Base-by-base conservation (phyloP, 2,329 filamentous ascomycete genomes). In the Colletotrichum sp. region DNA sequence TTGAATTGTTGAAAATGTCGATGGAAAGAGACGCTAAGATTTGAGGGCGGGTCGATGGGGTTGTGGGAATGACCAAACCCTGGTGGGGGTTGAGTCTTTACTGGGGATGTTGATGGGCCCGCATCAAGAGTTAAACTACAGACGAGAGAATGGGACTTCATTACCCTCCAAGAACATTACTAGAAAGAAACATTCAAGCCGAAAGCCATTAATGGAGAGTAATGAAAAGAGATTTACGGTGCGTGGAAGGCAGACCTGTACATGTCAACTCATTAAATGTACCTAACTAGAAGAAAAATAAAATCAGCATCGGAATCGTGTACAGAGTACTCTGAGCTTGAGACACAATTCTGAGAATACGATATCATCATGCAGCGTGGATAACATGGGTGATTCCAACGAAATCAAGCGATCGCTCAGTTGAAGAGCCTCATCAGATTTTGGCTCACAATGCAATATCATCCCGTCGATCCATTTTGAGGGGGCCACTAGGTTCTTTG, bases 361-460 rank as follows among this genome's bases (percentile, higher is more conserved):
- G 22, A 22, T 1, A 49, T 49, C 8, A 44, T 8, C 39, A 44
- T 6, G 6, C 3, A 44, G 39, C 9, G 8, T n/a, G 12, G 12
- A 13, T 6, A 19, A 44, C 16, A 11, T 44, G 5, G 9, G 44
- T 49, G 1, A 13, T 49, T 11, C 11, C 19, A n/a, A 5, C n/a
- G 9, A 22, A 13, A 49, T 2, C 44, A 52, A 22, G 44, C 44
- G 11, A 3, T 22, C 6, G 44, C 44, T 52, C n/a, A 52, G 44
- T 13, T 13, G 44, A 0, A 22, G 44, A 22, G 0, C n/a, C n/a
- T 52, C n/a, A 22, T 1, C n/a, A 22, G 44, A 13, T 12, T n/a
- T n/a, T n/a, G 0, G 4, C 9, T 49, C 0, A n/a, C 9, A 3
- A 49, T 49, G 19, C 4, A 6, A 49, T 0, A 52, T 2, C n/a